Evolutionary conservation across 306 rosid genomes (phyloP).

Genomic region (Quillaja saponaria): DNA sequence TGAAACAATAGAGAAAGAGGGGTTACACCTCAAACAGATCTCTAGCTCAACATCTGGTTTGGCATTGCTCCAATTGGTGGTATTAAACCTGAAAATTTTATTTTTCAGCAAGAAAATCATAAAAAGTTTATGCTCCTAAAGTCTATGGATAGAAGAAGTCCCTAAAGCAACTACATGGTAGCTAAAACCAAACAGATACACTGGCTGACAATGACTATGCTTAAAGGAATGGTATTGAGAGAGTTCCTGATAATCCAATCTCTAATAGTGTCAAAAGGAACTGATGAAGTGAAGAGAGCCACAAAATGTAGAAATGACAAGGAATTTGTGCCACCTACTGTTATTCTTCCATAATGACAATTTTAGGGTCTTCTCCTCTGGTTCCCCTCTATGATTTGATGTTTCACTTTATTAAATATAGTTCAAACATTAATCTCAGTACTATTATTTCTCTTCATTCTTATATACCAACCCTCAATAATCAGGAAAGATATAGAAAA

Average conservation of each 20-base stretch:
- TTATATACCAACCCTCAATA: no score
- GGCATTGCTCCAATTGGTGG: no score
- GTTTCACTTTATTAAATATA: constrained; percentile 15
- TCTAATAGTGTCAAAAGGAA: constrained; percentile 13
- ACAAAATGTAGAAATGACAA: constrained; percentile 27
- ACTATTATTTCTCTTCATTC: no score
- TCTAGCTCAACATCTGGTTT: no score
- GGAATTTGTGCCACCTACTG: constrained; percentile 31
- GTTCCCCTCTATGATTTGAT: constrained; percentile 37
- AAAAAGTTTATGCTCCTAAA: neutral
- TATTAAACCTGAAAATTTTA: no score
- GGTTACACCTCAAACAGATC: no score
- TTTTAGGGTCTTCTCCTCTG: constrained; percentile 32
- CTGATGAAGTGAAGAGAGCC: constrained; percentile 24
- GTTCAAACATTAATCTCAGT: constrained; percentile 25
- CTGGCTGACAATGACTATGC: constrained; percentile 20
- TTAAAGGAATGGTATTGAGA: constrained; percentile 17
- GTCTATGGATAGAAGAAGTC: neutral
- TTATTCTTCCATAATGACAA: constrained; percentile 27
- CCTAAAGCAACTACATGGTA: constrained; percentile 8
- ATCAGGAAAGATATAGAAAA: no score
- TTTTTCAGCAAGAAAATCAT: no score
- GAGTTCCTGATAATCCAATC: constrained; percentile 3
- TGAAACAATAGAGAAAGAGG: no score
- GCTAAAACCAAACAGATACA: constrained; percentile 14